Base-by-base conservation (phyloP, 352 stramenopile species). In the Peronospora belbahrii region DNA sequence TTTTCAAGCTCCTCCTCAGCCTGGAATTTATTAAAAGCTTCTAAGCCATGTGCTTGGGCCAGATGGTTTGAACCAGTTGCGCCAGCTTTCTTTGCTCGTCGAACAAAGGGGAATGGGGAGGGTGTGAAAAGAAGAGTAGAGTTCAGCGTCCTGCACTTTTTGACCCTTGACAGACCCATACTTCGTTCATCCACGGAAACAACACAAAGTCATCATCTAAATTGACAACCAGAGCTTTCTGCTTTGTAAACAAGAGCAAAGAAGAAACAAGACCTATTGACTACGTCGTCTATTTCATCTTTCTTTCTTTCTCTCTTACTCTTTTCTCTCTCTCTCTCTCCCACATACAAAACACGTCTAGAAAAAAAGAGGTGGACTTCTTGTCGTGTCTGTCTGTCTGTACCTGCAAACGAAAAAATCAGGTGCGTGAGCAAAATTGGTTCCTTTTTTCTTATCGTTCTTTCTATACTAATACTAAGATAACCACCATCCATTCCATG, bases 11-110 rank as follows among this genome's bases (percentile, higher is more conserved):
- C 6, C 33, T 34, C 38, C 25, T 14, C 38, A n/a, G 14, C 14
- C 23, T 14, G 23, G 23, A 22, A 15, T 28, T 34, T 34, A 57
- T 22, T 18, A 51, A 48, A 36, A 49, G 41, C 34, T 11, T 8
- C 17, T 40, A 28, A n/a, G 28, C 38, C 44, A 60, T 44, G 40
- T 58, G 49, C 36, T 34, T 6, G 17, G n/a, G 4, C n/a, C 48
- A 59, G 36, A 52, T 49, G 49, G 37, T 17, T 36, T 24, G 6
- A 44, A 34, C 14, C 38, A 44, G 23, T 23, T 44, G 38, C 38
- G 11, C 14, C 22, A 44, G 6, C 4, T 22, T 38, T 38, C 30
- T 33, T 15, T 33, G 28, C 28, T 33, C 15, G 28, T 15, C n/a
- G n/a, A n/a, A n/a, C n/a, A 28, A 13, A 15, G 28, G 28, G 11